Evolutionary conservation across 306 rosid species (phyloP).

Genomic region (Malus asiatica): DNA sequence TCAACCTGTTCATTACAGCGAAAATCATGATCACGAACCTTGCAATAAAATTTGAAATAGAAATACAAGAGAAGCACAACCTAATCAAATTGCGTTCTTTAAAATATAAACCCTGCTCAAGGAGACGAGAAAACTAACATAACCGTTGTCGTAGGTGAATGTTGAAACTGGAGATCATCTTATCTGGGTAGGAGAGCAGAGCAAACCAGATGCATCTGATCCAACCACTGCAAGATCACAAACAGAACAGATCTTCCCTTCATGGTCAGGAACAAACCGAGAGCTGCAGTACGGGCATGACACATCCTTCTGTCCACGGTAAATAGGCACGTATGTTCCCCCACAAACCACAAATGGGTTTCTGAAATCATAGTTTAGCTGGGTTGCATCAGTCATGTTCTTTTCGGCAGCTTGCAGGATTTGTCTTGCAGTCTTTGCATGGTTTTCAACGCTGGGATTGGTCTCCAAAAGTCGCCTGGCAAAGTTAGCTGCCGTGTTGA

Average conservation of each 20-base stretch:
- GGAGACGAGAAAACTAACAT: not conserved
- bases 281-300: constrained; percentile 79
- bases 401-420: constrained; percentile 76
- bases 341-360: constrained; percentile 85
- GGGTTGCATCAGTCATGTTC: constrained; percentile 68
- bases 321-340: constrained; percentile 75
- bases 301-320: constrained; percentile 76
- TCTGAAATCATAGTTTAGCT: constrained; percentile 70
- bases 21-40: not conserved
- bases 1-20: constrained; percentile 3
- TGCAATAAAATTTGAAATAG: constrained; percentile 2
- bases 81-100: not conserved
- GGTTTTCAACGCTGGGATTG: constrained; percentile 65
- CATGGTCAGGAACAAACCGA: constrained; percentile 64
- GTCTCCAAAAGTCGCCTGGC: constrained; percentile 82
- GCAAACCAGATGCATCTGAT: constrained; percentile 78
- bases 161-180: constrained; percentile 34
- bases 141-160: not conserved
- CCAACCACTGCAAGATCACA: constrained; percentile 74
- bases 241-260: constrained; percentile 68
- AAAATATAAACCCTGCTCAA: constrained; percentile 2
- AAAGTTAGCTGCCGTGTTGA: constrained; percentile 72
- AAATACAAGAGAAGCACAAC: constrained; percentile 14
- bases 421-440: constrained; percentile 78
- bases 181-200: constrained; percentile 71